A percentile compares a stretch with the other conserved stretches of the same genome.
phyloP scores from a whole-genome alignment of 2,329 filamentous ascomycete species.

The Aspergillus cejpii region DNA sequence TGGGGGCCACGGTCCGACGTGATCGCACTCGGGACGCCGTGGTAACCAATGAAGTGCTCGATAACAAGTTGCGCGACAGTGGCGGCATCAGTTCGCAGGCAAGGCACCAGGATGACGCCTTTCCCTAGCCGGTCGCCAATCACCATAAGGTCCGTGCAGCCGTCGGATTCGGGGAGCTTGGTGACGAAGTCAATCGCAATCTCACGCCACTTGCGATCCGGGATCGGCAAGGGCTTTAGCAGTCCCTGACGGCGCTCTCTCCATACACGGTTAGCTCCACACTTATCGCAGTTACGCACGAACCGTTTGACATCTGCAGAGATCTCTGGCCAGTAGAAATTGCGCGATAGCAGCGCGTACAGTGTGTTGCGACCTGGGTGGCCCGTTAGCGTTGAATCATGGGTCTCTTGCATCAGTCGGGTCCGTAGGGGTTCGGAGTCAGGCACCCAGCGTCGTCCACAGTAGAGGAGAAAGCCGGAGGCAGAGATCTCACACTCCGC shows the following conservation, averaged over 20 bases:
- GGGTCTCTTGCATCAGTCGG: neutral
- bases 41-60: slow-evolving; percentile 10
- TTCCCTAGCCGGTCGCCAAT: slow-evolving; percentile 22
- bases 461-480: neutral
- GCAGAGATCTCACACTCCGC: too few relatives aligned
- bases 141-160: slow-evolving; percentile 8
- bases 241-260: slow-evolving; percentile 1
- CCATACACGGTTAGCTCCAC: neutral
- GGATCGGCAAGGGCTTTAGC: slow-evolving; percentile 6
- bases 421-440: neutral
- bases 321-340: neutral
- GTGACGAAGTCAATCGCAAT: slow-evolving; percentile 16
- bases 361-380: neutral
- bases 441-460: neutral
- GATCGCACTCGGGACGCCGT: slow-evolving; percentile 11
- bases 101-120: slow-evolving; percentile 11
- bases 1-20: neutral
- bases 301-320: neutral
- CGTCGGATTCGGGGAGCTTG: slow-evolving; percentile 4
- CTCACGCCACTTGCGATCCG: slow-evolving; percentile 4
- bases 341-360: neutral
- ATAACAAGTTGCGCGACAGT: slow-evolving; percentile 6
- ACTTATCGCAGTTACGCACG: too few relatives aligned
- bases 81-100: neutral
- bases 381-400: neutral